Conservation (phyloP, 495 filamentous ascomycete species). For the Tuber umbilicatum region DNA sequence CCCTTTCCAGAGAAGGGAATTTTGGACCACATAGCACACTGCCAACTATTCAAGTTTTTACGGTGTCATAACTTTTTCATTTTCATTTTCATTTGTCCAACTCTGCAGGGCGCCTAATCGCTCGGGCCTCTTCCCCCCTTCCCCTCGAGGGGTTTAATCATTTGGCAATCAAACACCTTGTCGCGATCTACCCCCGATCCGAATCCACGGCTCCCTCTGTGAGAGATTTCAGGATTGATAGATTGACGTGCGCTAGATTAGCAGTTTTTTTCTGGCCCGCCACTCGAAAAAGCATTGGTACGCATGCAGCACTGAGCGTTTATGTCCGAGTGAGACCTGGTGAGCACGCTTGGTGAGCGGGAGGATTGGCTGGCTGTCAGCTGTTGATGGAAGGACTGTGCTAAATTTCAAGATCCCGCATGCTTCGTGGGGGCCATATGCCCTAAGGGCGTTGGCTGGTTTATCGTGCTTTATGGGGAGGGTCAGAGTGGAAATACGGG, state of each 20-base stretch:
- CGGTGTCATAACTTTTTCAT: background rate
- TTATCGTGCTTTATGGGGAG: background rate
- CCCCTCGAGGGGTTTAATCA: background rate
- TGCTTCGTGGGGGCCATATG: background rate
- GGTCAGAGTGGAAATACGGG: background rate
- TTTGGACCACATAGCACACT: too few species aligned
- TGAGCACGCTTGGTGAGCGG: background rate
- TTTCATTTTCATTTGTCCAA: background rate
- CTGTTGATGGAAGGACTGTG: background rate
- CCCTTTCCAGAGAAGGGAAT: too few species aligned
- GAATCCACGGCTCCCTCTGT: background rate
- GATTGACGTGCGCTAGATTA: background rate
- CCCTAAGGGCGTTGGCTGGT: background rate
- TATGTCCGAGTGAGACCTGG: conserved; percentile 1
- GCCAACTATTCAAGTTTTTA: too few species aligned
- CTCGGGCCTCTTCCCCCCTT: background rate
- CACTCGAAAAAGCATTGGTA: background rate
- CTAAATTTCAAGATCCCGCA: background rate
- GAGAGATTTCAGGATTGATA: background rate
- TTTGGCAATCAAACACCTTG: background rate
- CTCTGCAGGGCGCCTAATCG: background rate
- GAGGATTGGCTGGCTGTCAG: background rate
- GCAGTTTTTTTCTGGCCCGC: background rate
- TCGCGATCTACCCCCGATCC: background rate
- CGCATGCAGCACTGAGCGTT: background rate